A percentile compares a stretch with the other conserved stretches of the same genome.
phyloP scores from a whole-genome alignment of 768 basidiomycete species.

The Termitomyces eurrhizus region DNA sequence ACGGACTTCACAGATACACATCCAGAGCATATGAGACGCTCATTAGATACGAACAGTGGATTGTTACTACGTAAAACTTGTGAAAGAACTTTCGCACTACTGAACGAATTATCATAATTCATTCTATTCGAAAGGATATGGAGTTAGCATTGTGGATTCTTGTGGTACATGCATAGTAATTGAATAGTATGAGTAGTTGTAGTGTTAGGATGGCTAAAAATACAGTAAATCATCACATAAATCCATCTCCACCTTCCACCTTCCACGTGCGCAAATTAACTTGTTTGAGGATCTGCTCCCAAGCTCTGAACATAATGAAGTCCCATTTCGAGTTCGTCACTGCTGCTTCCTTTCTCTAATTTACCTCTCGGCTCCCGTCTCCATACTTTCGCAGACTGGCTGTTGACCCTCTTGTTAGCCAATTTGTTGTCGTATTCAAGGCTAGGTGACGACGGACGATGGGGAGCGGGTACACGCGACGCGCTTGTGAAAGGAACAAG shows the following conservation, averaged over 20 bases:
- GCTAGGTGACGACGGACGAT: conserved; percentile 32
- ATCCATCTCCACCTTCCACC: conserved; percentile 16
- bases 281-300: conserved; percentile 43
- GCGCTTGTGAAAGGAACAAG: conserved; percentile 71
- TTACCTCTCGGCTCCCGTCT: conserved; percentile 17
- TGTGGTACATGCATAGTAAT: conserved; percentile 12
- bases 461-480: conserved; percentile 60
- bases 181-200: conserved; percentile 12
- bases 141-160: conserved; percentile 15
- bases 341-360: conserved; percentile 36
- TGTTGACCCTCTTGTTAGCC: conserved; percentile 46
- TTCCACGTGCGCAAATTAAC: conserved; percentile 17
- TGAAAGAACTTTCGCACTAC: conserved; percentile 15
- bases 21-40: conserved; percentile 4
- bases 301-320: conserved; percentile 69
- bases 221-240: conserved; percentile 6
- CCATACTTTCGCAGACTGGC: conserved; percentile 63
- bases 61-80: conserved; percentile 13
- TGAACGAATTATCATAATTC: conserved; percentile 10
- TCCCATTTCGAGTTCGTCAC: conserved; percentile 66
- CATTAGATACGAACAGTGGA: conserved; percentile 12
- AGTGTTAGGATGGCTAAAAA: conserved; percentile 7
- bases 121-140: not conserved
- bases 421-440: conserved; percentile 21
- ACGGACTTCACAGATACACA: conserved; percentile 6